Conservation (phyloP, 192 early-diverging fungal species). For the Phlyctochytrium bullatum region DNA sequence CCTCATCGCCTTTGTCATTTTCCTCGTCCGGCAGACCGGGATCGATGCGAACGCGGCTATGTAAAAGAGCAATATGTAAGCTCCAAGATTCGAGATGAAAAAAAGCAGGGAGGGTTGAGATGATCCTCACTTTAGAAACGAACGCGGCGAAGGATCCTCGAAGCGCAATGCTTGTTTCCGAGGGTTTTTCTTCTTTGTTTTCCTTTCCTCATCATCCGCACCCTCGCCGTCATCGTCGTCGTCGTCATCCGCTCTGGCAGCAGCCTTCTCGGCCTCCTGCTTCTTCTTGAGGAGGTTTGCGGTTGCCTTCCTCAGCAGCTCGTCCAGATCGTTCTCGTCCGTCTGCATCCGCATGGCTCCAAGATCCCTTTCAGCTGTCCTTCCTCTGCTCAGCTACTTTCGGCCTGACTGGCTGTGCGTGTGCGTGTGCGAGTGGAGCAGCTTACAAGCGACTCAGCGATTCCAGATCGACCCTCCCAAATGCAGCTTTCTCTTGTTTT, state of each 20-base stretch:
- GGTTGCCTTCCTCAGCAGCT: neutral
- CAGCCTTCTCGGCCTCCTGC: neutral
- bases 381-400: too few relatives aligned
- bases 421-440: too few relatives aligned
- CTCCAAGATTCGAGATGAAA: neutral
- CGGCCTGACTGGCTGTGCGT: too few relatives aligned
- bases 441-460: too few relatives aligned
- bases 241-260: neutral
- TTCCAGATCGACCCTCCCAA: too few relatives aligned
- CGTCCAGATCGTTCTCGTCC: neutral
- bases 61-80: neutral
- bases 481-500: too few relatives aligned
- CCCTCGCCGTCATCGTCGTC: too few relatives aligned
- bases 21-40: neutral
- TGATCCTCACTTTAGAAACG: neutral
- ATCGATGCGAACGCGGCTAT: neutral
- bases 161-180: neutral
- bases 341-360: too few relatives aligned
- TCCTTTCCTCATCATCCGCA: neutral
- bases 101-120: neutral
- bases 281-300: neutral
- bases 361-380: too few relatives aligned
- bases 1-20: neutral
- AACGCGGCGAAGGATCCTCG: neutral
- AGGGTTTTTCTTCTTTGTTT: neutral